phyloP scores from a whole-genome alignment of 1,139 yeast genomes.

The Diutina sp. region DNA sequence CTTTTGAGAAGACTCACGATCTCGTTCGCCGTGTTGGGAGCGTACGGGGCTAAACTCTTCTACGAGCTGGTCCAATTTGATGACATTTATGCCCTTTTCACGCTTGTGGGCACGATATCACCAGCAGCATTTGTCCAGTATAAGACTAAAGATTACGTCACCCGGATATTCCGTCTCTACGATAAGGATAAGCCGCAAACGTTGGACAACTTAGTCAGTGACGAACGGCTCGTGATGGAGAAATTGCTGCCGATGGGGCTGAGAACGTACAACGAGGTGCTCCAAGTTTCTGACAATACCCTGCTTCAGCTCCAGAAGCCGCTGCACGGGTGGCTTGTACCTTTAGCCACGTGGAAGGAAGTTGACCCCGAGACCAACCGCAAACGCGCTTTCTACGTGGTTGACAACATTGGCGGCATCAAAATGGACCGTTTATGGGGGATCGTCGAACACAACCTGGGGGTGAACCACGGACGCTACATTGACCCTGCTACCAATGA shows the following conservation, averaged over 20 bases:
- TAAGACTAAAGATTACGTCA: conserved; percentile 55
- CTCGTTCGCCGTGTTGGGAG: conserved; percentile 42
- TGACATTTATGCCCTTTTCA: conserved; percentile 34
- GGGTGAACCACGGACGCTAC: conserved; percentile 52
- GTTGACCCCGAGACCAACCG: conserved; percentile 19
- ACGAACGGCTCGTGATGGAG: conserved; percentile 60
- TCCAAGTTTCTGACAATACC: conserved; percentile 33
- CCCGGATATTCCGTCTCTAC: conserved; percentile 60
- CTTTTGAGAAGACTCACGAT: conserved; percentile 40
- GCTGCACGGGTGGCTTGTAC: conserved; percentile 18
- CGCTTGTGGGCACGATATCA: conserved; percentile 23
- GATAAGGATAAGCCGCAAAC: conserved; percentile 54
- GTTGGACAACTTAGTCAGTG: conserved; percentile 40
- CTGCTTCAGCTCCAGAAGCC: conserved; percentile 14
- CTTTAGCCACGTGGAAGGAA: conserved; percentile 52
- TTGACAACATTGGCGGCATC: conserved; percentile 68
- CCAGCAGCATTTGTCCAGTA: conserved; percentile 43
- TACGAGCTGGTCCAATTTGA: conserved; percentile 46
- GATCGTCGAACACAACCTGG: conserved; percentile 52
- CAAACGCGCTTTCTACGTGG: conserved; percentile 35
- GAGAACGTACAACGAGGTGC: conserved; percentile 47
- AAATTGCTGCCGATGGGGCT: conserved; percentile 58
- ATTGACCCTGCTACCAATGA: not conserved
- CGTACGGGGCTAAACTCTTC: conserved; percentile 42
- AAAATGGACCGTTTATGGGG: conserved; percentile 84